Evolutionary conservation across 2,329 filamentous ascomycete genomes (phyloP).

Genomic region (Sphaceloma murrayae): DNA sequence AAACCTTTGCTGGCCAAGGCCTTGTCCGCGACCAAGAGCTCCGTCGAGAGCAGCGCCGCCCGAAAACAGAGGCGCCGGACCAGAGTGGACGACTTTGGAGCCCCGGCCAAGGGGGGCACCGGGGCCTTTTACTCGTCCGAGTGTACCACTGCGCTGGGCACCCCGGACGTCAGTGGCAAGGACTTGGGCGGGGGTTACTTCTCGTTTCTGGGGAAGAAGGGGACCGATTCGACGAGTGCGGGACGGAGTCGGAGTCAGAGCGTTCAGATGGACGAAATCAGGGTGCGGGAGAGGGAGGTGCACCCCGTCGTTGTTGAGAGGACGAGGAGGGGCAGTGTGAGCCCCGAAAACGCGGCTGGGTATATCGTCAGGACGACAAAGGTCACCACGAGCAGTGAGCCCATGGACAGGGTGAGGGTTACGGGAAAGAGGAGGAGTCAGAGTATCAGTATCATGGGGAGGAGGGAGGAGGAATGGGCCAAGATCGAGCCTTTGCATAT

Average conservation of each 20-base stretch:
- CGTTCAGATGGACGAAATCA: background rate
- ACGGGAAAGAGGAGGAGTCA: slow-evolving; percentile 15
- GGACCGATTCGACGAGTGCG: background rate
- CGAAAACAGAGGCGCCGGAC: background rate
- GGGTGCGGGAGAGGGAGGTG: background rate
- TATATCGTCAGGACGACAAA: slow-evolving; percentile 17
- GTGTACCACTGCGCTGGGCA: slow-evolving; percentile 13
- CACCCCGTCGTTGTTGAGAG: background rate
- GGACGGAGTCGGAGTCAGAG: background rate
- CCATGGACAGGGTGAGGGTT: background rate
- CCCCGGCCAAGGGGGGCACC: background rate
- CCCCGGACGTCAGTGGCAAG: background rate
- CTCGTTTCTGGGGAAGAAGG: slow-evolving; percentile 9
- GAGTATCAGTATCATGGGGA: slow-evolving; percentile 1
- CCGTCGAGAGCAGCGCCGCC: slow-evolving; percentile 4
- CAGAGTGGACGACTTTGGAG: background rate
- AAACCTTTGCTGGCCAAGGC: slow-evolving; percentile 32
- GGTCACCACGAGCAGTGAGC: slow-evolving; percentile 5
- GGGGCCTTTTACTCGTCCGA: slow-evolving; percentile 15
- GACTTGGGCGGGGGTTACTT: slow-evolving; percentile 11
- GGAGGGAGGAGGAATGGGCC: slow-evolving; percentile 11
- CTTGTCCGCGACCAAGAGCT: slow-evolving; percentile 27
- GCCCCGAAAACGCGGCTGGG: background rate
- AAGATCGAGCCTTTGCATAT: background rate
- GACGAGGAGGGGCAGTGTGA: background rate